These are phyloP conservation scores for Mortierella sp. DNA, from an alignment of 371 early-diverging fungal genomes.

Conservation along the genomic window DNA sequence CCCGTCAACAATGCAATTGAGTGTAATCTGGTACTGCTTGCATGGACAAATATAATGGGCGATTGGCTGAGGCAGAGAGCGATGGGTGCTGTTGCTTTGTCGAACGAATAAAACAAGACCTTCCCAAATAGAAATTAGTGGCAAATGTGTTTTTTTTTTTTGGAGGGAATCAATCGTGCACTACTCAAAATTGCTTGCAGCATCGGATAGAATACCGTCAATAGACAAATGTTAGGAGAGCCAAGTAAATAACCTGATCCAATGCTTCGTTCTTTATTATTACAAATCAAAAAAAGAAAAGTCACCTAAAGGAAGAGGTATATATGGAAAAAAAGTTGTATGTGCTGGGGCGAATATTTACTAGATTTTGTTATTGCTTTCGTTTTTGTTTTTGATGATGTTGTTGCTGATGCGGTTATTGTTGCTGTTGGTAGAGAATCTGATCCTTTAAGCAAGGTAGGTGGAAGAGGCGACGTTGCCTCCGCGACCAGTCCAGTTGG, in stretches of 20 bases:
- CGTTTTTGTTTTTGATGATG: neutral
- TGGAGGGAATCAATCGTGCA: too few relatives aligned
- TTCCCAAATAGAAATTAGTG: too few relatives aligned
- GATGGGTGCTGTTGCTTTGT: too few relatives aligned
- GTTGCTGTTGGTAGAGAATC: neutral
- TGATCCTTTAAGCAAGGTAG: slow-evolving; percentile 67
- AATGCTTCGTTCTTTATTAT: neutral
- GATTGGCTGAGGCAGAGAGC: too few relatives aligned
- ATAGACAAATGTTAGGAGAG: too few relatives aligned
- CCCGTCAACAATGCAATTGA: too few relatives aligned
- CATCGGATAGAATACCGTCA: too few relatives aligned
- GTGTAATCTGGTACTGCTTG: too few relatives aligned
- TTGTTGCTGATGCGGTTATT: neutral
- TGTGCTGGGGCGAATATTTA: slow-evolving; percentile 9
- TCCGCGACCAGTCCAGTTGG: slow-evolving; percentile 97
- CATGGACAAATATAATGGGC: too few relatives aligned
- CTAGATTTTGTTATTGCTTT: neutral
- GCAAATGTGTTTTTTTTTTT: too few relatives aligned
- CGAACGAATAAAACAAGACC: too few relatives aligned
- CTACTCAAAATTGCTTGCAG: too few relatives aligned
- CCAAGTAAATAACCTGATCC: neutral
- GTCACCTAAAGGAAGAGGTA: neutral
- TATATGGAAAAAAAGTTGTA: neutral
- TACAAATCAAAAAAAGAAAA: neutral
- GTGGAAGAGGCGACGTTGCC: slow-evolving; percentile 80